Percentiles rank a stretch among this genome's conserved stretches.
Evolutionary conservation across 805 yeast species (phyloP).

Genomic region (Ogataea pignaliae): DNA sequence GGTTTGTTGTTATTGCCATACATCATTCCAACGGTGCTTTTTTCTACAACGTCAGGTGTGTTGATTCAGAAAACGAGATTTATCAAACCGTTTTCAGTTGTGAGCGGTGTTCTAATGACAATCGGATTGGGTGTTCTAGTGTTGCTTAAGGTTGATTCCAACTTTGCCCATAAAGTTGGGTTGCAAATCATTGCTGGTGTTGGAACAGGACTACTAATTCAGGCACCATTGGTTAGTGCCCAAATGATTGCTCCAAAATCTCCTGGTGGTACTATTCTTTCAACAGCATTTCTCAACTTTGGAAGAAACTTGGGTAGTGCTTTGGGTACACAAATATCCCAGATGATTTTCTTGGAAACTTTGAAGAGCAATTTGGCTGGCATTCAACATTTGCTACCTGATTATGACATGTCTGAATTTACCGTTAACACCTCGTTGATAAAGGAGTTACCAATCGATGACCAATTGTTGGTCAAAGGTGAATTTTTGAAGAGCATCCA

Average conservation of each 20-base stretch:
- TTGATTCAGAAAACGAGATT: slow-evolving; percentile 33
- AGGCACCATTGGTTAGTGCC: slow-evolving; percentile 37
- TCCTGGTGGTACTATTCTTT: slow-evolving; percentile 45
- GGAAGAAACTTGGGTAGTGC: slow-evolving; percentile 25
- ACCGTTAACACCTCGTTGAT: slow-evolving; percentile 3
- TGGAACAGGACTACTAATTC: slow-evolving; percentile 42
- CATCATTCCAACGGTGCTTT: slow-evolving; percentile 38
- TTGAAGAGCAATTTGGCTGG: too few species aligned
- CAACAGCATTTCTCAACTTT: slow-evolving; percentile 31
- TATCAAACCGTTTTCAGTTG: slow-evolving; percentile 38
- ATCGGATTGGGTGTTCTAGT: slow-evolving; percentile 42
- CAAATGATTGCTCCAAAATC: slow-evolving; percentile 49
- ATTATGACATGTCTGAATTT: not conserved
- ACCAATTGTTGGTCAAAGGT: slow-evolving; percentile 12
- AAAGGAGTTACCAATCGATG: slow-evolving; percentile 5
- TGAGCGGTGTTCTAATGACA: slow-evolving; percentile 33
- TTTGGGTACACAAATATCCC: too few species aligned
- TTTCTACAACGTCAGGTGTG: slow-evolving; percentile 36
- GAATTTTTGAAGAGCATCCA: slow-evolving; percentile 34
- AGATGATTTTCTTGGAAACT: slow-evolving; percentile 26
- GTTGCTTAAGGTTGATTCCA: slow-evolving; percentile 37
- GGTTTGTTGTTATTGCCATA: slow-evolving; percentile 43
- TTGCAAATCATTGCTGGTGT: slow-evolving; percentile 42
- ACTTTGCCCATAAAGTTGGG: slow-evolving; percentile 36
- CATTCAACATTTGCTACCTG: not conserved